Evolutionary conservation across 2,329 filamentous ascomycete genomes (phyloP).

Genomic region (Periconia macrospinosa): DNA sequence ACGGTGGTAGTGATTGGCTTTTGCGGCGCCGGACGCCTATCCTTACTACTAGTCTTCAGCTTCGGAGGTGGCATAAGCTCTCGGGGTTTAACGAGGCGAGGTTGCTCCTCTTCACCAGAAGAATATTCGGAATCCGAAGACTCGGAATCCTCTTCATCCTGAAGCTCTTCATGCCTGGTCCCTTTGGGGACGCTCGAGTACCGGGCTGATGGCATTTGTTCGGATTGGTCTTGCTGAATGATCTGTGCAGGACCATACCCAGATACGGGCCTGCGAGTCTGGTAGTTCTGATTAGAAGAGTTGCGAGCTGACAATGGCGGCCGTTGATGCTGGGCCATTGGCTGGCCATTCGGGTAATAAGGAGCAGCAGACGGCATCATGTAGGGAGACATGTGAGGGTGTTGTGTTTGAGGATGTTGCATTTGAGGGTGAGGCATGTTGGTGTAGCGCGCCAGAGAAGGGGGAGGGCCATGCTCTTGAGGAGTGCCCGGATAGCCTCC

Average conservation of each 20-base stretch:
- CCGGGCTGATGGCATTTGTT: conserved; percentile 32
- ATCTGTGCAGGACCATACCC: conserved; percentile 21
- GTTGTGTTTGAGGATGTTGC: conserved; percentile 20
- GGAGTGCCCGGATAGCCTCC: conserved; percentile 23
- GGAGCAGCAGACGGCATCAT: conserved; percentile 19
- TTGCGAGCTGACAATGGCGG: conserved; percentile 23
- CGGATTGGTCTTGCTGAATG: conserved; percentile 23
- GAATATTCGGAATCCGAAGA: conserved; percentile 18
- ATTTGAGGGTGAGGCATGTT: conserved; percentile 28
- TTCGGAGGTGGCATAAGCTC: conserved; percentile 29
- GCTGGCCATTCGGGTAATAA: conserved; percentile 15
- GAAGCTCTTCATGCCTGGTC: conserved; percentile 11
- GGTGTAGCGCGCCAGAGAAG: conserved; percentile 30
- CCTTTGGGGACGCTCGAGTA: conserved; percentile 12
- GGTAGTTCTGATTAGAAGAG: conserved; percentile 22
- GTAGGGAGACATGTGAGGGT: conserved; percentile 14
- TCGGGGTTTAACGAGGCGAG: conserved; percentile 11
- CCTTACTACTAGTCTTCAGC: conserved; percentile 11
- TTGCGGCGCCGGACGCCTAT: conserved; percentile 25
- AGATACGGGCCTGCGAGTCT: conserved; percentile 17
- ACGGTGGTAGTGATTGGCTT: conserved; percentile 30
- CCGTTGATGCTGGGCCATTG: conserved; percentile 11
- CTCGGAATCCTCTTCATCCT: conserved; percentile 14
- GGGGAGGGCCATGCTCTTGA: conserved; percentile 35
- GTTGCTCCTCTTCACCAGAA: conserved; percentile 13